Conservation (phyloP, 352 stramenopile species). For the Phytophthora tentaculata region DNA sequence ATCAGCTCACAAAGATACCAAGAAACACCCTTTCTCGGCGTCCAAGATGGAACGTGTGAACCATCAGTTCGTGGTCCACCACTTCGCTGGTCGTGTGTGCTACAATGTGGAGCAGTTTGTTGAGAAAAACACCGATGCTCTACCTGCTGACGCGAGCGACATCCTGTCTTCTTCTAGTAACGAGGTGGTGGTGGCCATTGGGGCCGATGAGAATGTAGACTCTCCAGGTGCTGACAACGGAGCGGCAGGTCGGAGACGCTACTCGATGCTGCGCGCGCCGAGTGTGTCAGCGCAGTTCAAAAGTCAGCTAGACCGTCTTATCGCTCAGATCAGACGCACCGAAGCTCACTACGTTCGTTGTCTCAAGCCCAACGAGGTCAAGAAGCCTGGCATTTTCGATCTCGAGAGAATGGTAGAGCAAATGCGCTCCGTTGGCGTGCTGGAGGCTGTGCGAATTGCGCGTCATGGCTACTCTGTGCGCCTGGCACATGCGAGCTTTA, state of each 20-base stretch:
- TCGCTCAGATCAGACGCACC: conserved; percentile 94
- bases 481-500: conserved; percentile 93
- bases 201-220: conserved; percentile 58
- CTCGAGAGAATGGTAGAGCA: conserved; percentile 95
- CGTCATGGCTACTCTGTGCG: conserved; percentile 96
- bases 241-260: conserved; percentile 32
- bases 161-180: conserved; percentile 70
- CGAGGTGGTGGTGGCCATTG: conserved; percentile 65
- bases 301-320: conserved; percentile 93
- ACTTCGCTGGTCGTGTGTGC: conserved; percentile 81
- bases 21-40: conserved; percentile 67
- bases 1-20: conserved; percentile 26
- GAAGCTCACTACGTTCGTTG: conserved; percentile 99
- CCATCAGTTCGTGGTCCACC: conserved; percentile 80
- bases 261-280: conserved; percentile 65
- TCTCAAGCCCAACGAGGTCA: conserved; percentile 98
- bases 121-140: conserved; percentile 87
- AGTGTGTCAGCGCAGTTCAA: conserved; percentile 94
- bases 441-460: conserved; percentile 96
- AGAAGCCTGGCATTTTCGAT: conserved; percentile 69
- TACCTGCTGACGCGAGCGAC: conserved; percentile 66
- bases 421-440: conserved; percentile 95
- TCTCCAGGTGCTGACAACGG: conserved; percentile 26
- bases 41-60: conserved; percentile 88
- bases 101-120: conserved; percentile 86